phyloP scores from a whole-genome alignment of 768 basidiomycete species.

The Mycena kentingensis region DNA sequence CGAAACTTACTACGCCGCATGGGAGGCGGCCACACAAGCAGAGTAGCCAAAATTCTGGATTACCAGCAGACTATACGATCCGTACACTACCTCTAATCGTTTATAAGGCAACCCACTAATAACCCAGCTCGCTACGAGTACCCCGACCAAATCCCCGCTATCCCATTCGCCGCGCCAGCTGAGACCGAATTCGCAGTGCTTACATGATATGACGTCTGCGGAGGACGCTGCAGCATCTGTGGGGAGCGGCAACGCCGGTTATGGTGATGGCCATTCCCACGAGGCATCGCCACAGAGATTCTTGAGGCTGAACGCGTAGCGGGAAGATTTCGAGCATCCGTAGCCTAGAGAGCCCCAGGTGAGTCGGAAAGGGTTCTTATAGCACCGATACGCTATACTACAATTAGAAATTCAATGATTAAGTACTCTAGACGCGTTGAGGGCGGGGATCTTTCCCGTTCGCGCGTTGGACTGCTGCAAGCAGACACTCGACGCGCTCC shows the following conservation, averaged over 20 bases:
- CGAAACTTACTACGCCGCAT: constrained; percentile 43
- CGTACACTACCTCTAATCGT: too few species aligned
- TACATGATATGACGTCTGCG: too few species aligned
- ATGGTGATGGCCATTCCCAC: neutral
- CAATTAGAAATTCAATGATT: neutral
- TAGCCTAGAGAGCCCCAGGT: too few species aligned
- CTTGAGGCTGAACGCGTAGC: neutral
- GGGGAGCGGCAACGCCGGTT: neutral
- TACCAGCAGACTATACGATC: too few species aligned
- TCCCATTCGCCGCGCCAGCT: too few species aligned
- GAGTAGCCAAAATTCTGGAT: too few species aligned
- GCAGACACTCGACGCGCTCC: neutral
- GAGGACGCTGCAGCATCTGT: too few species aligned
- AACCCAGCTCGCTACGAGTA: too few species aligned
- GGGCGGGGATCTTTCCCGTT: constrained; percentile 3
- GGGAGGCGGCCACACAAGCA: constrained; percentile 1
- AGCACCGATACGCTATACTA: neutral
- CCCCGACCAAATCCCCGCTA: too few species aligned
- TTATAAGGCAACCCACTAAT: too few species aligned
- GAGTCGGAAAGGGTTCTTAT: neutral
- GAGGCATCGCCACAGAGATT: neutral
- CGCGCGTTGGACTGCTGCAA: neutral
- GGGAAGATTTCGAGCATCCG: neutral
- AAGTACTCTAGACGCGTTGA: neutral
- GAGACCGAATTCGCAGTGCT: too few species aligned